Conservation (phyloP, 2,329 filamentous ascomycete genomes). For the Davidsoniella eucalypti region DNA sequence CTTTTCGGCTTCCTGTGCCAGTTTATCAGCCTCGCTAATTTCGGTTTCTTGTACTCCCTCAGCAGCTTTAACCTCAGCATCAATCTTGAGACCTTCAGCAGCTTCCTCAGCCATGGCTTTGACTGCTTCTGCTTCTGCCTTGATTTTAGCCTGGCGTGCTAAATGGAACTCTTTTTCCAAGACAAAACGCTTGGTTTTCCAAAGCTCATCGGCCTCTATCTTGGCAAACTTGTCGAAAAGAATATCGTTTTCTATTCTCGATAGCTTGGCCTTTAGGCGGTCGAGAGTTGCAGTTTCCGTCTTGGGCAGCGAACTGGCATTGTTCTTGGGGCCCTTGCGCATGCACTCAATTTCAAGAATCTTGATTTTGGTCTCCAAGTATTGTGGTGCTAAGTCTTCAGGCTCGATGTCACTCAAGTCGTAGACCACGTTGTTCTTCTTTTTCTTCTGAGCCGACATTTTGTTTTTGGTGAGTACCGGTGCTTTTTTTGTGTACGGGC, state of each 20-base stretch:
- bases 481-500: slow-evolving; percentile 9
- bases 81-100: background rate
- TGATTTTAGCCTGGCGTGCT: slow-evolving; percentile 26
- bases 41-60: background rate
- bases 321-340: slow-evolving; percentile 20
- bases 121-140: slow-evolving; percentile 8
- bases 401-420: slow-evolving; percentile 54
- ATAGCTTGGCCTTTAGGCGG: slow-evolving; percentile 57
- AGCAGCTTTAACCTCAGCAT: background rate
- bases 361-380: slow-evolving; percentile 55
- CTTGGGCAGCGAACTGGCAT: slow-evolving; percentile 15
- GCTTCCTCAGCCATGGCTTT: slow-evolving; percentile 11
- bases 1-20: slow-evolving; percentile 39
- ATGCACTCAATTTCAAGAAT: slow-evolving; percentile 46
- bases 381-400: slow-evolving; percentile 58
- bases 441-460: slow-evolving; percentile 16
- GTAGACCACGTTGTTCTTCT: slow-evolving; percentile 20
- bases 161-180: slow-evolving; percentile 45
- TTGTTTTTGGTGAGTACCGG: slow-evolving; percentile 18
- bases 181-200: slow-evolving; percentile 41
- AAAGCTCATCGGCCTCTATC: slow-evolving; percentile 42
- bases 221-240: slow-evolving; percentile 48
- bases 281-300: slow-evolving; percentile 33
- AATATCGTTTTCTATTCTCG: slow-evolving; percentile 60
- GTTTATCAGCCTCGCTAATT: slow-evolving; percentile 26